These are phyloP conservation scores for Penicillium sumatraense DNA, from an alignment of 2,329 filamentous ascomycete species.

Conservation along the genomic window DNA sequence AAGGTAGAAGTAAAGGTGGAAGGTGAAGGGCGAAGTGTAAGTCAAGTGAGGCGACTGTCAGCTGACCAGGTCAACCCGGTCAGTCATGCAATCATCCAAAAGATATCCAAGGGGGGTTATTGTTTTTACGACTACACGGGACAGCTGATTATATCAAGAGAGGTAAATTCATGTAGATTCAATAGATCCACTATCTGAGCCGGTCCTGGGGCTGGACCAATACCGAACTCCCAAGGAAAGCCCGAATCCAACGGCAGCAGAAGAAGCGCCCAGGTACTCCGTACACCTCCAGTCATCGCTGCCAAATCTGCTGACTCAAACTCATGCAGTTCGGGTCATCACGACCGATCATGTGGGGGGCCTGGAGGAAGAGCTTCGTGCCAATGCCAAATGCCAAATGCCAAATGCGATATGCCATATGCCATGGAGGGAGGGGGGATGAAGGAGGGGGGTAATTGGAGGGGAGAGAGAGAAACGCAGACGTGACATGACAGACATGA, in stretches of 20 bases:
- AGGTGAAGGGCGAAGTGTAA: not conserved
- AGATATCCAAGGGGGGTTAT: too few species aligned
- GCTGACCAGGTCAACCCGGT: not conserved
- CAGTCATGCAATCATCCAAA: too few species aligned
- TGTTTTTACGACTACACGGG: too few species aligned
- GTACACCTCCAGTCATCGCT: not conserved
- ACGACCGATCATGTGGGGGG: constrained; percentile 11
- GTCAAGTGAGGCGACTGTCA: constrained; percentile 1
- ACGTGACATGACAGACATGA: constrained; percentile 6
- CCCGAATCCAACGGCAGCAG: not conserved
- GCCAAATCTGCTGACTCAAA: constrained; percentile 2
- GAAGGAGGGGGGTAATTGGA: too few species aligned
- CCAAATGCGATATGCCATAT: not conserved
- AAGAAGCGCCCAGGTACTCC: not conserved
- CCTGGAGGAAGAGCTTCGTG: constrained; percentile 8
- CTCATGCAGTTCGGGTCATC: constrained; percentile 3
- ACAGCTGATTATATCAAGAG: too few species aligned
- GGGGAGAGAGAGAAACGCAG: constrained; percentile 13
- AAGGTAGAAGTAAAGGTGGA: not conserved
- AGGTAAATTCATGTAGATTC: constrained; percentile 3
- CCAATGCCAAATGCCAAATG: constrained; percentile 5
- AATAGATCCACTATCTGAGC: constrained; percentile 5
- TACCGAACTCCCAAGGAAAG: not conserved
- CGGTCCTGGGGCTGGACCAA: not conserved
- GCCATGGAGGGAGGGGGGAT: constrained; percentile 2